phyloP scores from a whole-genome alignment of 1,284 basidiomycete species.

The Melampsora larici-populina region DNA sequence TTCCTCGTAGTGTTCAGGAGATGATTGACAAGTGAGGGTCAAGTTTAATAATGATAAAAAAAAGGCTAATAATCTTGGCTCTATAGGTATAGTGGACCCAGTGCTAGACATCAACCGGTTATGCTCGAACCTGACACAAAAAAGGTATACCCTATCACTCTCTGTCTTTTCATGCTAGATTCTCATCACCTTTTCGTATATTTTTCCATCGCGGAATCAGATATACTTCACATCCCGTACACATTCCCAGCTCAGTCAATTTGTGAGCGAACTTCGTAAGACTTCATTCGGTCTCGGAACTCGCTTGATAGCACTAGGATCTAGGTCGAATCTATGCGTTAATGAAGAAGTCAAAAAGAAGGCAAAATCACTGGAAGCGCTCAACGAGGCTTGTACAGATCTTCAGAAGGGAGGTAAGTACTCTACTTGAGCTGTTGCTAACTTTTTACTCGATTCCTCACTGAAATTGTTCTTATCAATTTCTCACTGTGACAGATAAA shows the following conservation, averaged over 20 bases:
- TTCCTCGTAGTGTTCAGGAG: slow-evolving; percentile 36
- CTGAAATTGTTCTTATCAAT: neutral
- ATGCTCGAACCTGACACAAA: slow-evolving; percentile 27
- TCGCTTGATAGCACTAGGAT: slow-evolving; percentile 74
- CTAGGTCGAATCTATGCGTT: slow-evolving; percentile 90
- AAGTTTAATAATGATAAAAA: neutral
- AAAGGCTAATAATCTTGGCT: neutral
- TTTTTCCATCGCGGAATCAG: slow-evolving; percentile 51
- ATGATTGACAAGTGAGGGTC: slow-evolving; percentile 29
- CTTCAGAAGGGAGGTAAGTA: slow-evolving; percentile 66
- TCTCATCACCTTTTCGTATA: slow-evolving; percentile 19
- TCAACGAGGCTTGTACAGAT: slow-evolving; percentile 89
- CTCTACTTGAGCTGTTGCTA: slow-evolving; percentile 14
- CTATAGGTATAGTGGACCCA: slow-evolving; percentile 24
- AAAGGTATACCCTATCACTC: slow-evolving; percentile 62
- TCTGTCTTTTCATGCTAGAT: neutral
- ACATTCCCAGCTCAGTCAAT: slow-evolving; percentile 88
- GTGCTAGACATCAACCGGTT: slow-evolving; percentile 34
- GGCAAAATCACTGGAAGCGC: slow-evolving; percentile 62
- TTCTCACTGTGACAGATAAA: slow-evolving; percentile 57
- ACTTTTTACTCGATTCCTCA: slow-evolving; percentile 24
- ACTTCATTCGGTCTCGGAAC: slow-evolving; percentile 59
- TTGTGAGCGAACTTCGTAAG: slow-evolving; percentile 78
- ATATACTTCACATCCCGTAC: slow-evolving; percentile 92
- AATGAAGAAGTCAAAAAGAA: slow-evolving; percentile 69